Evolutionary conservation across 768 basidiomycete genomes (phyloP), one percentile per base, ranked within the genome.

Genomic region (Gymnopilus junonius): DNA sequence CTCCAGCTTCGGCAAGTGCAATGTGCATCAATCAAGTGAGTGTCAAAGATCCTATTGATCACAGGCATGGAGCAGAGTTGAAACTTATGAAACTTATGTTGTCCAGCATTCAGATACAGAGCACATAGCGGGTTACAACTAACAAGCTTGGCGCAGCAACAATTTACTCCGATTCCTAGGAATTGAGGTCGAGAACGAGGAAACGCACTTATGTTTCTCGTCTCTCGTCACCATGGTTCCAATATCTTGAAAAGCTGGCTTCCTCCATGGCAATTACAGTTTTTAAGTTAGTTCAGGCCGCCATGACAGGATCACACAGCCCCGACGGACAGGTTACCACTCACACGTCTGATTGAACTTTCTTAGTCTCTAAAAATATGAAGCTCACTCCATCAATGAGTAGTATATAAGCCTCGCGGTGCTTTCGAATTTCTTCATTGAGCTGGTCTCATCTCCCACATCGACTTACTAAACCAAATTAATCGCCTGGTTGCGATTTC

Each of bases 401-500:
- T 15, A 15, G 15, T 51, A 51, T 51, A 51, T 31, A 51, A 51
- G 10, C 17, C 29, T 31, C 29, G 17, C 17, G 6, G n/a, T 1
- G 1, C 7, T 20, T 6, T 20, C n/a, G 1, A 8, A 27, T 51
- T 23, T 2, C 14, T 51, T 51, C 48, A 1, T 51, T 20, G 48
- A 51, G 48, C 48, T 51, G 48, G 48, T 51, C 48, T 51, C 48
- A 51, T 51, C 10, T n/a, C 29, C 15, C 48, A 31, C 48, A 51
- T 51, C 48, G 29, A 51, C 45, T 20, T 15, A 42, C 27, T 32
- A 27, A 15, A 29, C 21, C 8, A 51, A 51, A 29, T 27, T 39
- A 51, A 50, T 54, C 63, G 66, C 65, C 66, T 63, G 68, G 66
- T 69, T 61, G 64, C 65, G 55, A 37, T 60, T 55, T 40, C 48